Percentiles rank a stretch among this genome's conserved stretches.
phyloP scores from a whole-genome alignment of 345 rosid species.

The Syzygium aqueum region DNA sequence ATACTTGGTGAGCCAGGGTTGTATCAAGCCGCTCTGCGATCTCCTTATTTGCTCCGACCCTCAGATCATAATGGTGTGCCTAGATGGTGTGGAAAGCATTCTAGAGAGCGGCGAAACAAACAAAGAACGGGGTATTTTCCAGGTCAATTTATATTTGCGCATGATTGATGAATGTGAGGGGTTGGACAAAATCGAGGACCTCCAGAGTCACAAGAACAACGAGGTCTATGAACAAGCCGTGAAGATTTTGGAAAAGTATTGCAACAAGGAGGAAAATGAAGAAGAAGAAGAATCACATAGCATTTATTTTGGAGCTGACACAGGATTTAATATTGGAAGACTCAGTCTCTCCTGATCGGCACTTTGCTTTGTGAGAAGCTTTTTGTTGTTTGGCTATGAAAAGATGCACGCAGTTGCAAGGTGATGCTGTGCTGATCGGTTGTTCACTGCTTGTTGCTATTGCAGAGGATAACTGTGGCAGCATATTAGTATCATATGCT shows the following conservation, averaged over 20 bases:
- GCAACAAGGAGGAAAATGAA: conserved; percentile 19
- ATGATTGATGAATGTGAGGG: conserved; percentile 29
- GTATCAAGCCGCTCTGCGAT: conserved; percentile 30
- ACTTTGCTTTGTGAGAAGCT: background rate
- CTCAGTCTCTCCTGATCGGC: background rate
- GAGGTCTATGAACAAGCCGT: conserved; percentile 26
- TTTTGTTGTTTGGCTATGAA: background rate
- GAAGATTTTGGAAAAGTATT: conserved; percentile 26
- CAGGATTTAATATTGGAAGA: conserved; percentile 12
- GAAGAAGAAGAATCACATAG: conserved; percentile 7
- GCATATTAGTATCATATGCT: background rate
- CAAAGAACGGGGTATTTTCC: conserved; percentile 14
- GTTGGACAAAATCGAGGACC: conserved; percentile 19
- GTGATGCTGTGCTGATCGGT: background rate
- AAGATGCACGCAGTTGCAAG: background rate
- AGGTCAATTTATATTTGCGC: conserved; percentile 11
- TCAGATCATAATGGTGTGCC: conserved; percentile 19
- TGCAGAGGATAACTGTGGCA: background rate
- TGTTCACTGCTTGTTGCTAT: background rate
- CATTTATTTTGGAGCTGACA: background rate
- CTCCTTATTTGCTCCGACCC: conserved; percentile 26
- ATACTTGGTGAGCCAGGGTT: conserved; percentile 29
- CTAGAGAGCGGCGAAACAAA: conserved; percentile 25
- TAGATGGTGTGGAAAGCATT: conserved; percentile 28
- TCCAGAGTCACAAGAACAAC: conserved; percentile 26